A percentile compares a stretch with the other conserved stretches of the same genome.
These are phyloP conservation scores for Lasiodiplodia citricola DNA, from an alignment of 2,329 filamentous ascomycete genomes.

Conservation along the genomic window DNA sequence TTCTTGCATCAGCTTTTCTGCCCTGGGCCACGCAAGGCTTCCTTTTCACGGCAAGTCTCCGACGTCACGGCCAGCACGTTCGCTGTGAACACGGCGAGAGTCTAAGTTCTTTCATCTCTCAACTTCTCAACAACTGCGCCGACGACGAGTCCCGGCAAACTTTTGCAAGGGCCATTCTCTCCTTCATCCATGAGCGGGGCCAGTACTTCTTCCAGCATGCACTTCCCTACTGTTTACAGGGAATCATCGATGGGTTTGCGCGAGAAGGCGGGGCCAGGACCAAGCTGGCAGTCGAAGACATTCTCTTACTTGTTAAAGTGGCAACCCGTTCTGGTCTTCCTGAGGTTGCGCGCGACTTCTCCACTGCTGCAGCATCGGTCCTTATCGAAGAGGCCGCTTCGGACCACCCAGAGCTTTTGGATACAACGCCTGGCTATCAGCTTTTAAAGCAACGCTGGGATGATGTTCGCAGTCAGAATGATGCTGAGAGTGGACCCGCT, in stretches of 20 bases:
- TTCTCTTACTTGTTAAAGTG: conserved; percentile 43
- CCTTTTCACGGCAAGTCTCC: conserved; percentile 49
- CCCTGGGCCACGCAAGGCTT: conserved; percentile 55
- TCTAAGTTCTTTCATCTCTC: conserved; percentile 43
- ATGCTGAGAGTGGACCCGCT: not conserved
- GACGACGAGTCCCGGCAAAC: conserved; percentile 27
- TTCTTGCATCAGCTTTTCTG: conserved; percentile 50
- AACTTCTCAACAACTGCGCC: conserved; percentile 34
- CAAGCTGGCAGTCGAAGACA: conserved; percentile 33
- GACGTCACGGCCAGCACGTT: conserved; percentile 36
- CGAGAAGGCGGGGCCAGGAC: not conserved
- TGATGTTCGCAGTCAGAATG: conserved; percentile 20
- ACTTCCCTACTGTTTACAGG: conserved; percentile 50
- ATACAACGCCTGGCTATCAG: conserved; percentile 33
- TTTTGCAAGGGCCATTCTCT: conserved; percentile 41
- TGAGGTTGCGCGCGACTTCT: conserved; percentile 50
- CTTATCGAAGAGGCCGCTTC: conserved; percentile 33
- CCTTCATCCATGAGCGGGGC: conserved; percentile 41
- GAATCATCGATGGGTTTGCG: conserved; percentile 42
- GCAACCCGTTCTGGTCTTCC: conserved; percentile 47
- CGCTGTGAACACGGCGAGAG: conserved; percentile 49
- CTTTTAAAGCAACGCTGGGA: conserved; percentile 29
- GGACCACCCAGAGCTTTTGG: not conserved
- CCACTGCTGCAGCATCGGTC: conserved; percentile 30
- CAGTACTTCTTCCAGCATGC: conserved; percentile 48